phyloP scores from a whole-genome alignment of 2,329 filamentous ascomycete species.

The Thielaviopsis populi region DNA sequence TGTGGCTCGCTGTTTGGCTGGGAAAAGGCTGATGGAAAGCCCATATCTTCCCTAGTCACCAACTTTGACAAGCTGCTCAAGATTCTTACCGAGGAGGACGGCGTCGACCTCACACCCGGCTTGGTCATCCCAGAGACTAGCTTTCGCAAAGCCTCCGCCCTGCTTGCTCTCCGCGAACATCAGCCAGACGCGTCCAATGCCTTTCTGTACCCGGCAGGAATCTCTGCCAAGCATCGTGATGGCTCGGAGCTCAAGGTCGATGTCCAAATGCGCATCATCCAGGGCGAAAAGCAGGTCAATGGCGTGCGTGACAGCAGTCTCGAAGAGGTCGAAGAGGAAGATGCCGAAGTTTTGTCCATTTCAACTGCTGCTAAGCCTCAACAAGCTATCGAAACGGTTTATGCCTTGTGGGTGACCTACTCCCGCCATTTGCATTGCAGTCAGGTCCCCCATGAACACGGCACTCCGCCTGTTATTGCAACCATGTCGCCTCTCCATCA shows the following conservation, averaged over 20 bases:
- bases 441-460: conserved; percentile 40
- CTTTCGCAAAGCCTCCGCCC: conserved; percentile 75
- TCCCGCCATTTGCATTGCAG: conserved; percentile 78
- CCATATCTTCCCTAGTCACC: conserved; percentile 68
- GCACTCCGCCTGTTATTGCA: conserved; percentile 47
- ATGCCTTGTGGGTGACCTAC: conserved; percentile 94
- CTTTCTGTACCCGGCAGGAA: conserved; percentile 70
- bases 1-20: conserved; percentile 85
- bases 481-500: conserved; percentile 60
- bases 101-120: conserved; percentile 71
- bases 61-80: conserved; percentile 72
- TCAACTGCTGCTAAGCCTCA: conserved; percentile 19
- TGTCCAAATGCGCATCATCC: conserved; percentile 89
- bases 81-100: conserved; percentile 74
- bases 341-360: conserved; percentile 19
- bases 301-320: conserved; percentile 45
- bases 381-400: conserved; percentile 61
- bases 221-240: conserved; percentile 77
- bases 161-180: conserved; percentile 70
- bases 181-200: conserved; percentile 62
- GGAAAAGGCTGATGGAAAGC: conserved; percentile 64
- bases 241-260: conserved; percentile 87
- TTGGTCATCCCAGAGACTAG: conserved; percentile 94
- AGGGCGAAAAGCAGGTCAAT: conserved; percentile 58
- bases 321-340: conserved; percentile 43